Base-by-base conservation (phyloP, 768 basidiomycete species). In the Mycena crocata region DNA sequence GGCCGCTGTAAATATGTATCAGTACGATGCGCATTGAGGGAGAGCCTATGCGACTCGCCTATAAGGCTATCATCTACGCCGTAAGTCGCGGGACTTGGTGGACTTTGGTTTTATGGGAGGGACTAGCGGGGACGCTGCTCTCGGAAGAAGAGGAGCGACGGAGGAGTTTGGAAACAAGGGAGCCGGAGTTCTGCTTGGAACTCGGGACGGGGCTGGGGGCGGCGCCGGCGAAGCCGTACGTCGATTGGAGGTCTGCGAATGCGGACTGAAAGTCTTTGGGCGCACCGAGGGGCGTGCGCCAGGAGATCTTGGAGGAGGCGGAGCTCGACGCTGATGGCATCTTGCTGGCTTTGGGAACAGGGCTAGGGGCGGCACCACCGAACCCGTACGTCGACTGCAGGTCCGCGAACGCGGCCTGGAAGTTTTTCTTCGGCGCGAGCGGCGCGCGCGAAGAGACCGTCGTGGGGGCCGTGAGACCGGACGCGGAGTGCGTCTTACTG, bases 341-440 rank as follows among this genome's bases (percentile, higher is more conserved):
- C 6, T 23, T 15, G 24, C 32, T n/a, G 23, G 31, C n/a, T 6
- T n/a, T 26, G 5, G 28, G 37, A 26, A 57, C 55, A 10, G 66
- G 52, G 26, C 37, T 51, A 13, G 55, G 60, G 5, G 32, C 63
- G 23, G 28, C 17, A 2, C 58, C 62, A 32, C 5, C 26, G 30
- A 69, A 64, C 10, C 67, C 63, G 52, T 55, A 64, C 14, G 57
- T 55, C 19, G 67, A 64, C 34, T 69, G 63, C 52, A 64, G 67
- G 34, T 12, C 10, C 8, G 67, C 54, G 28, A 69, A 61, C 21
- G 63, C 67, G 46, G 62, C 28, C 32, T 52, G 44, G 32, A 42
- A 66, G 54, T 66, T 54, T 44, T 66, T 66, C 39, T 24, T 6
- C 51, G 30, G 42, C 34, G 32, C 46, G 59, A 37, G 52, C 15